Base-by-base conservation (phyloP, 345 rosid species). In the Moricandia arvensis region DNA sequence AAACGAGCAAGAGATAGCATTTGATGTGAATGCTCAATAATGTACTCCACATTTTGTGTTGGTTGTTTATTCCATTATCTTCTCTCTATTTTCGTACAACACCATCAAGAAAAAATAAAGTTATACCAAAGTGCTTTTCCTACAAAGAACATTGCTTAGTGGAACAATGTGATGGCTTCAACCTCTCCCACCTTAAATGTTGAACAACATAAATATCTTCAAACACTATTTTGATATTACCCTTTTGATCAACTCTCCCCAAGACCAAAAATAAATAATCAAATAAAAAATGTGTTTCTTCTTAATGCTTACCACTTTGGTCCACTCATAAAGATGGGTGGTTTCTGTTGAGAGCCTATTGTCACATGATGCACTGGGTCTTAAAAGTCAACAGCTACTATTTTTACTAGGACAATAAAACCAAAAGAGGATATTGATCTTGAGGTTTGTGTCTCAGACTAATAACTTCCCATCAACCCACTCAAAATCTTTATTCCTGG, bases 181-280 rank as follows among this genome's bases (percentile, higher is more conserved):
- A 71, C 80, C 55, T 71, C 76, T 77, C 45, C 80, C 80, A 77
- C 80, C 72, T 77, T 77, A 77, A 59, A 77, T 71, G 76, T 71
- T 77, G 43, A 58, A 64, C 68, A 77, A 47, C 68, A 34, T 71
- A 77, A 60, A 68, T 65, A 71, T 58, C 55, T 71, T 45, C 68
- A 64, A 54, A 10, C 61, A 71, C 72, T 71, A 71, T 77, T 65
- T 49, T 64, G 55, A 64, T 21, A 57, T 43, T 70, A 70, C 75
- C 59, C 75, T 69, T 69, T 8, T 54, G 65, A 33, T 30, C 59
- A 76, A 62, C 64, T 68, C 49, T 43, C 49, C 49, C 6, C 13
- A 43, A 43, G 49, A 43, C 15, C 15, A 13, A 12, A 43, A 35
- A 35, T 10, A 43, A 43, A 43, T 4, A 43, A 11, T 21, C 2